Conservation (phyloP, 257 asterid species). For the Handroanthus guayacan region DNA sequence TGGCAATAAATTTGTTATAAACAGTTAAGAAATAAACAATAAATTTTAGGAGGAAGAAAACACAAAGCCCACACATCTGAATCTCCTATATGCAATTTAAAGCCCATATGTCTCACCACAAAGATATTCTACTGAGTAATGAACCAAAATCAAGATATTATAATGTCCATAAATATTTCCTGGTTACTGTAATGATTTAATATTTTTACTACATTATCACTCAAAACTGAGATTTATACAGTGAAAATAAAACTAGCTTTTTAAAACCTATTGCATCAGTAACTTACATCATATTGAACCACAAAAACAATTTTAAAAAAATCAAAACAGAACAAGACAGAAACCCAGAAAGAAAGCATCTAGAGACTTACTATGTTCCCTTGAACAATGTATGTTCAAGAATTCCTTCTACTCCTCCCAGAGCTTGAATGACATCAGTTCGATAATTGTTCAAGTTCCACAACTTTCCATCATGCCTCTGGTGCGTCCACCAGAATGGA, state of each 20-base stretch:
- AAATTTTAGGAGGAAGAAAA: not conserved
- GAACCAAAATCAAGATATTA: not conserved
- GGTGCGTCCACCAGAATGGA: constrained; percentile 99
- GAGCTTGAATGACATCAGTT: constrained; percentile 98
- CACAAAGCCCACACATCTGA: not conserved
- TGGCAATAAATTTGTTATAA: constrained; percentile 22
- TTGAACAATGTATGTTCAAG: constrained; percentile 95
- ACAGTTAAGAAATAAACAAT: not conserved
- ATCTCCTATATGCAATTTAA: not conserved
- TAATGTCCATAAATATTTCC: not conserved
- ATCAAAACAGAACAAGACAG: not conserved
- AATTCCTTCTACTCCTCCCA: constrained; percentile 99
- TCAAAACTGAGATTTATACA: not conserved
- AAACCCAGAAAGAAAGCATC: not conserved
- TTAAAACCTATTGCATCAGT: not conserved
- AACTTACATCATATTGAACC: constrained; percentile 5
- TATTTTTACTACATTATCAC: not conserved
- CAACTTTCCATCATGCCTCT: constrained; percentile 96
- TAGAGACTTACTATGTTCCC: constrained; percentile 91
- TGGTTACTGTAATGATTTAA: not conserved
- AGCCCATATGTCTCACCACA: not conserved
- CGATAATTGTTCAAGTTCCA: constrained; percentile 99
- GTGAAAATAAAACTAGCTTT: constrained; percentile 1
- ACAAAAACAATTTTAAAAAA: not conserved
- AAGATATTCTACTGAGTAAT: not conserved